Evolutionary conservation across 345 rosid species (phyloP), one percentile per base, ranked within the genome.

Genomic region (Pugionium cornutum): DNA sequence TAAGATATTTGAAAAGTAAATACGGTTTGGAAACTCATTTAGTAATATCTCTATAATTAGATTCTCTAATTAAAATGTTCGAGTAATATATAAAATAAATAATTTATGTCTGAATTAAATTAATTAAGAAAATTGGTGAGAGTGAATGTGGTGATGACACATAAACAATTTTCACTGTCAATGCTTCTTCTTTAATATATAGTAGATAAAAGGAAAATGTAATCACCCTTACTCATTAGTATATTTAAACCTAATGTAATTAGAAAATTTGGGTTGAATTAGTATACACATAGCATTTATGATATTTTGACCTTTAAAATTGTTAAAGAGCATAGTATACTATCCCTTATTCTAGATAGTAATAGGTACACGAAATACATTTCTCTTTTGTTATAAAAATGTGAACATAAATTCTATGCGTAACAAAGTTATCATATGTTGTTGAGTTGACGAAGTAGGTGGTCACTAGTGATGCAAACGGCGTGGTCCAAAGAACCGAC

Each of bases 361-460:
- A 11, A 47, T 40, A 30, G 58, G 58, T 32, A 41, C 33, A 52
- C 51, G 39, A 41, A 41, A 41, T 52, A 66, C 35, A 7, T 53
- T 65, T 53, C 7, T 44, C 18, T 65, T 45, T 1, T 53, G 29
- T 6, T 54, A 34, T 1, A 42, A 53, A 39, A 36, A 3, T 64
- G 58, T 64, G 18, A 11, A 41, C 41, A 32, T 18, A 18, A 0
- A 18, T 18, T 18, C 18, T 18, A 18, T 18, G 18, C 18, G 18
- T 18, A 18, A 18, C 18, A 18, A 18, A 18, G 18, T 4, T 18
- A 31, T n/a, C 34, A 34, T 65, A 35, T 27, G 64, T 11, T 35
- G 64, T 18, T 46, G 64, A 36, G 54, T 66, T 60, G 73, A 53
- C 29, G 25, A 45, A 54, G 63, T 37, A 46, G 62, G 75, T 62